Percentiles rank a stretch among this genome's conserved stretches.
phyloP scores from a whole-genome alignment of 768 basidiomycete genomes.

The Phylloporus sp. region DNA sequence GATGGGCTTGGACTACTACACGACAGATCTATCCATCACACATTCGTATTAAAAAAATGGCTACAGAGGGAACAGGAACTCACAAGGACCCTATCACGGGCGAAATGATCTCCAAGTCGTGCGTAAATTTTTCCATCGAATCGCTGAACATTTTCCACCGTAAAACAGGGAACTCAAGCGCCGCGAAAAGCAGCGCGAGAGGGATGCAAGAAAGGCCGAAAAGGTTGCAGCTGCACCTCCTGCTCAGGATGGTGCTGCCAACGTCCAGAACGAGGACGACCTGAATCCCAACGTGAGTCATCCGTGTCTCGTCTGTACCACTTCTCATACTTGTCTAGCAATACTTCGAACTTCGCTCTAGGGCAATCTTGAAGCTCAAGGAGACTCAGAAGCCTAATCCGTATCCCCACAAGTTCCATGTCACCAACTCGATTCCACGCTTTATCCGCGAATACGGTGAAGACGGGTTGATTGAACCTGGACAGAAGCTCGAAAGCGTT shows the following conservation, averaged over 20 bases:
- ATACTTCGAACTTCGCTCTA: slow-evolving; percentile 93
- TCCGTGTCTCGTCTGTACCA: not conserved
- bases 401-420: slow-evolving; percentile 99
- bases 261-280: slow-evolving; percentile 64
- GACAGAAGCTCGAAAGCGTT: slow-evolving; percentile 55
- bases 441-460: slow-evolving; percentile 72
- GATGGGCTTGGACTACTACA: slow-evolving; percentile 19
- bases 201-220: slow-evolving; percentile 68
- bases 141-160: slow-evolving; percentile 25
- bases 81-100: slow-evolving; percentile 86
- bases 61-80: slow-evolving; percentile 30
- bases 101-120: slow-evolving; percentile 97
- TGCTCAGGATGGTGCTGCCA: slow-evolving; percentile 35
- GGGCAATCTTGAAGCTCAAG: slow-evolving; percentile 82
- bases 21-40: slow-evolving; percentile 3
- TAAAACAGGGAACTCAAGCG: slow-evolving; percentile 83
- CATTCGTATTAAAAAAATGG: slow-evolving; percentile 30
- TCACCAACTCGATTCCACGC: slow-evolving; percentile 63
- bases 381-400: slow-evolving; percentile 84
- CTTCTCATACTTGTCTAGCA: slow-evolving; percentile 48
- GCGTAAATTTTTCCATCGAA: slow-evolving; percentile 30
- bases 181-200: slow-evolving; percentile 76
- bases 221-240: slow-evolving; percentile 53
- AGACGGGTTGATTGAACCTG: slow-evolving; percentile 65
- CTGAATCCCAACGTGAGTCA: slow-evolving; percentile 82